These are phyloP conservation scores for Metschnikowia kofuensis DNA, from an alignment of 805 yeast species.

Conservation along the genomic window DNA sequence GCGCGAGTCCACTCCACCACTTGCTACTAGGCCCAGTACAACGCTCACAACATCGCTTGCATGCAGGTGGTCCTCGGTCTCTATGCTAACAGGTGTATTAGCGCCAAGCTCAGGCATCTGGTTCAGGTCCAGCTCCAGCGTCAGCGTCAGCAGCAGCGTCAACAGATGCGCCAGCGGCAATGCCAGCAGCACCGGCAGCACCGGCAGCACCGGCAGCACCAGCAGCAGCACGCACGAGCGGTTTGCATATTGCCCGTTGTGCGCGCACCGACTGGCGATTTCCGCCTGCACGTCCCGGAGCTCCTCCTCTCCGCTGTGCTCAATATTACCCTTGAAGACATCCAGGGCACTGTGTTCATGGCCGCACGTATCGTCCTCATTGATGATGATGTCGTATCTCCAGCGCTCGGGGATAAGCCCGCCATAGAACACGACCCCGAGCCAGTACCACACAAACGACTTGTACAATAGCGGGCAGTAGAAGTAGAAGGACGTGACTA, in stretches of 20 bases:
- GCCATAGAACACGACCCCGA: slow-evolving; percentile 87
- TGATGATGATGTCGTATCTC: slow-evolving; percentile 64
- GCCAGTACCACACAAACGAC: slow-evolving; percentile 69
- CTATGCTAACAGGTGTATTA: neutral
- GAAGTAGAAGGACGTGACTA: slow-evolving; percentile 47
- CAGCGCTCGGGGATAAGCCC: slow-evolving; percentile 86
- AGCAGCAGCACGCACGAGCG: too few relatives aligned
- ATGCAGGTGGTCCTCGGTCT: neutral
- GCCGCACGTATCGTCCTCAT: slow-evolving; percentile 31
- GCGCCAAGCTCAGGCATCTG: too few relatives aligned
- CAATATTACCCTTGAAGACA: slow-evolving; percentile 32
- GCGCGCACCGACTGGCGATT: slow-evolving; percentile 10
- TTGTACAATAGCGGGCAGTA: slow-evolving; percentile 66
- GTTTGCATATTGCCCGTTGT: neutral
- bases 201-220: too few relatives aligned
- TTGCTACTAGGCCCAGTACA: slow-evolving; percentile 1
- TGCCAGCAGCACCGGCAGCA: too few relatives aligned
- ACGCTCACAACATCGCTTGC: neutral
- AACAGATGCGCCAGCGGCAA: neutral
- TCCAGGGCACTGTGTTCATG: slow-evolving; percentile 27
- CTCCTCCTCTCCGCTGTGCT: slow-evolving; percentile 39
- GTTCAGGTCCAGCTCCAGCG: neutral
- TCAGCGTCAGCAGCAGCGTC: neutral
- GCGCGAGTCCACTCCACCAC: slow-evolving; percentile 3
- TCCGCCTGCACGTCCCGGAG: slow-evolving; percentile 27